These are phyloP conservation scores for Comarum palustre DNA, from an alignment of 306 rosid genomes.

Conservation along the genomic window DNA sequence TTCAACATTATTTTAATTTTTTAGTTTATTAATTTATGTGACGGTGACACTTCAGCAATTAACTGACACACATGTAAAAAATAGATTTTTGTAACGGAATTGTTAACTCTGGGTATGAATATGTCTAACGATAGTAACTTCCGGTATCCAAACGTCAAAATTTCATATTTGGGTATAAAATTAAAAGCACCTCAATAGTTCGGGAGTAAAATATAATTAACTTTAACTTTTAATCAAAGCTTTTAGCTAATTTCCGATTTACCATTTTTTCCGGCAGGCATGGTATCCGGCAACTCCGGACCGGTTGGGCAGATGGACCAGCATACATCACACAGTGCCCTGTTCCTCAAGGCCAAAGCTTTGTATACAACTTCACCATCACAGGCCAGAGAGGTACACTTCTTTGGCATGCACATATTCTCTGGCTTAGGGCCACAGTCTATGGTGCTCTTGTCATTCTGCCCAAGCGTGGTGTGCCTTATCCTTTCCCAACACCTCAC, in stretches of 20 bases:
- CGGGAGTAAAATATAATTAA: too few relatives aligned
- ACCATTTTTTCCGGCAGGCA: constrained; percentile 49
- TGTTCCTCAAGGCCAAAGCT: constrained; percentile 61
- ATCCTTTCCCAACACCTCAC: constrained; percentile 81
- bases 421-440: constrained; percentile 82
- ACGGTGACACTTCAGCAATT: too few relatives aligned
- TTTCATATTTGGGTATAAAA: too few relatives aligned
- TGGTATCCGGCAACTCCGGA: constrained; percentile 69
- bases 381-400: constrained; percentile 94
- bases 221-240: neutral
- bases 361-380: constrained; percentile 71
- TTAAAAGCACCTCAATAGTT: too few relatives aligned
- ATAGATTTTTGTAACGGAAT: too few relatives aligned
- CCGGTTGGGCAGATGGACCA: constrained; percentile 94
- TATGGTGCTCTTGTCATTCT: constrained; percentile 78
- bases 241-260: neutral
- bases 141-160: too few relatives aligned
- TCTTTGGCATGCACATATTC: constrained; percentile 82
- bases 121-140: too few relatives aligned
- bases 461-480: constrained; percentile 84
- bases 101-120: too few relatives aligned
- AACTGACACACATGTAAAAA: too few relatives aligned
- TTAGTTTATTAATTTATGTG: too few relatives aligned
- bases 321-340: constrained; percentile 90
- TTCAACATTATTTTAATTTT: too few relatives aligned